These are phyloP conservation scores for Xylaria arbuscula DNA, from an alignment of 2,329 filamentous ascomycete species.

Conservation along the genomic window DNA sequence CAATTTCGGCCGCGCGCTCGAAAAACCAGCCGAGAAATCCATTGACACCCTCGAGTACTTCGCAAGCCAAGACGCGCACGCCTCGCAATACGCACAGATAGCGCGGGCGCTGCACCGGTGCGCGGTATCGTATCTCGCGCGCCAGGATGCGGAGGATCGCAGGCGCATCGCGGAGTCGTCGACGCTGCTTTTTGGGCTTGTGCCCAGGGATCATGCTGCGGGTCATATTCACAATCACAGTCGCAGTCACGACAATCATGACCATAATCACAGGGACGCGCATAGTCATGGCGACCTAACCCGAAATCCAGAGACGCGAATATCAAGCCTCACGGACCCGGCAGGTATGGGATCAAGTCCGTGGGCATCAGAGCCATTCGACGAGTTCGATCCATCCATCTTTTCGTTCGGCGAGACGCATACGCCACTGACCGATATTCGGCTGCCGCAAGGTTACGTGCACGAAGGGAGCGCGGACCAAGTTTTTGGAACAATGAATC, in stretches of 20 bases:
- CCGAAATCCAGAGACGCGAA: background rate
- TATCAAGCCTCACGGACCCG: background rate
- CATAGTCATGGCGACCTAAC: background rate
- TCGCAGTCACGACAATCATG: background rate
- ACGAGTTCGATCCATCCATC: constrained; percentile 42
- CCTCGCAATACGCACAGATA: constrained; percentile 64
- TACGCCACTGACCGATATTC: constrained; percentile 41
- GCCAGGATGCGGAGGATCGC: constrained; percentile 59
- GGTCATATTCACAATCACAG: background rate
- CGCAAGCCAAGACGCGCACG: constrained; percentile 61
- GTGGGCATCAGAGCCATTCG: constrained; percentile 26
- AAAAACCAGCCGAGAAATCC: constrained; percentile 61
- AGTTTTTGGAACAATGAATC: constrained; percentile 57
- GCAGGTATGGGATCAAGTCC: background rate
- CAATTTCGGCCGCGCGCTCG: constrained; percentile 63
- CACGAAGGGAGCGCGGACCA: constrained; percentile 53
- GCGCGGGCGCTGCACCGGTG: constrained; percentile 62
- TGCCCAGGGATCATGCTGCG: constrained; percentile 47
- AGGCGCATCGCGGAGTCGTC: constrained; percentile 62
- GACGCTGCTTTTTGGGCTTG: constrained; percentile 62
- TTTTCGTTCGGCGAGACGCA: constrained; percentile 40
- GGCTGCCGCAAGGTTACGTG: constrained; percentile 43
- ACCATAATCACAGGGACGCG: background rate
- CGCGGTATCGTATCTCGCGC: constrained; percentile 60
- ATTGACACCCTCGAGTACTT: constrained; percentile 63